phyloP scores from a whole-genome alignment of 2,329 filamentous ascomycete species.

The Colletotrichum sp. region DNA sequence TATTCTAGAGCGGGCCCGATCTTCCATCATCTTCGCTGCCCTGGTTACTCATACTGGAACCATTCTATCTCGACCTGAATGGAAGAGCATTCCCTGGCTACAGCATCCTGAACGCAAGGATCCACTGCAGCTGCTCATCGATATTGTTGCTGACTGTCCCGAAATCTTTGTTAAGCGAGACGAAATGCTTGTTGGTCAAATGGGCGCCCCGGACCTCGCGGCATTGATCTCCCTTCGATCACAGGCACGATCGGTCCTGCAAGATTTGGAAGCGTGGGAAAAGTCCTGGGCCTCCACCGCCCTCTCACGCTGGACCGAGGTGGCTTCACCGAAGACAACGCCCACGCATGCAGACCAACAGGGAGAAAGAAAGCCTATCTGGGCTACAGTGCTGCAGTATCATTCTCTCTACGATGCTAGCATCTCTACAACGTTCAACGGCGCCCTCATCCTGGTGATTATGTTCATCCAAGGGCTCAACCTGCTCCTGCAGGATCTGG shows the following conservation, averaged over 20 bases:
- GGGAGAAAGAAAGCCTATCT: background rate
- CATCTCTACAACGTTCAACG: background rate
- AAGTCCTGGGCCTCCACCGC: background rate
- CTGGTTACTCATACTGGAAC: background rate
- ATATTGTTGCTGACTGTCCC: background rate
- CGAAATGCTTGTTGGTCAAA: background rate
- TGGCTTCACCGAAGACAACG: background rate
- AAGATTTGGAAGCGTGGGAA: background rate
- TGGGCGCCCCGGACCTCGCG: background rate
- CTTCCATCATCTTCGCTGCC: background rate
- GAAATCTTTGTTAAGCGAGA: background rate
- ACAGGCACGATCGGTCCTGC: background rate
- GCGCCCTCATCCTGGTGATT: background rate
- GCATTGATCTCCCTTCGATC: background rate
- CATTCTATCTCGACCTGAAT: background rate
- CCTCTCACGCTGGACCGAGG: background rate
- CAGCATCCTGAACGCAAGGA: background rate
- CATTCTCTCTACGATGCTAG: background rate
- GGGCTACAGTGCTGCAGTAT: background rate
- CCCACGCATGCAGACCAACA: background rate
- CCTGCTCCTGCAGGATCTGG: background rate
- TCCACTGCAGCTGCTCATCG: background rate
- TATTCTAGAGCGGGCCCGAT: background rate
- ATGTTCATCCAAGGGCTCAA: background rate
- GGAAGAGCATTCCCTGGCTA: background rate